Base-by-base conservation (phyloP, 2,329 filamentous ascomycete genomes). In the Nigrospora sphaerica region DNA sequence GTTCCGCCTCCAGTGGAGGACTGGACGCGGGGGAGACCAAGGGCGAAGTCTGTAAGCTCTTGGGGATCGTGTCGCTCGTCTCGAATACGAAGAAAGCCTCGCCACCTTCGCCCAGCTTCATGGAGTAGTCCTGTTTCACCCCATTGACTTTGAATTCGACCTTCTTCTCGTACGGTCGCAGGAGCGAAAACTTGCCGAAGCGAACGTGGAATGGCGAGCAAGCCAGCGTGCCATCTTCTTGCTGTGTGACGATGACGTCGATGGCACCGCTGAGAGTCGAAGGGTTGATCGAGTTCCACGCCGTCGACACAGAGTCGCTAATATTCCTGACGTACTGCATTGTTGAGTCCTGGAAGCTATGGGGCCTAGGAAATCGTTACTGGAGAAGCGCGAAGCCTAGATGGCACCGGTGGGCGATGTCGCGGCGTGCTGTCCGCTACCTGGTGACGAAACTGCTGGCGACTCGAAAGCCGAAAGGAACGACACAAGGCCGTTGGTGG, bases 11-110 rank as follows among this genome's bases (percentile, higher is more conserved):
- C 36, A 86, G 71, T n/a, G 81, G 80, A 17, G 93, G 93, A 60
- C 91, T 96, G 45, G 81, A 80, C n/a, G 82, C 85, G 6, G 93
- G 93, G 19, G 91, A 96, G 44, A 95, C 87, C 44, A 97, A 74
- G 32, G 93, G 93, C 41, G 92, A 97, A 1, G 93, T 98, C 69
- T 97, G 93, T 61, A 97, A 72, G 47, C 86, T 88, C 64, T 88
- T 86, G n/a, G 93, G 93, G 49, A 98, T 93, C 58, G 82, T 85
- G 56, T 92, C 88, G 45, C 85, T 86, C 10, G 93, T 98, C 70
- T 97, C 90, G 61, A 98, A 97, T 53, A 98, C 90, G 67, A 98
- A 98, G 71, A 98, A 98, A 23, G 93, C 93, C 71, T 98, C 93
- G 54, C 93, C 93, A 44, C 89, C 93, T 64, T 98, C 93, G 39